Evolutionary conservation across 768 basidiomycete species (phyloP).

Genomic region (Boletellus ananas): DNA sequence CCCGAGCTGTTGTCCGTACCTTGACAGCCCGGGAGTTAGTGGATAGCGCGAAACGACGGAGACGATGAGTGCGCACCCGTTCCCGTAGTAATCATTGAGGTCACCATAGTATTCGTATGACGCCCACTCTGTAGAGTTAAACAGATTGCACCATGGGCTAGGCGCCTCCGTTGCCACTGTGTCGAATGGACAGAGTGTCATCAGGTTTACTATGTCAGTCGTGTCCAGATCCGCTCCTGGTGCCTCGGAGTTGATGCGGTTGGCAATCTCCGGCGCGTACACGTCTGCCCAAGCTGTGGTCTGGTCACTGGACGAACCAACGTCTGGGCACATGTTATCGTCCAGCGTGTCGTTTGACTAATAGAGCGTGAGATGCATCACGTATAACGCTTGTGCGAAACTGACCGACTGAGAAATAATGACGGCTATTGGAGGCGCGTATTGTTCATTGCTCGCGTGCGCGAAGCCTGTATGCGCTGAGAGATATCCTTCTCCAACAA

Average conservation of each 20-base stretch:
- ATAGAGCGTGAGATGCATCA: background rate
- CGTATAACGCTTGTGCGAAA: background rate
- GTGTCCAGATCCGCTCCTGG: conserved; percentile 58
- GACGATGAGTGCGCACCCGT: conserved; percentile 44
- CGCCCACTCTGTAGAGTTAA: conserved; percentile 54
- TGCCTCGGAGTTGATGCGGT: conserved; percentile 54
- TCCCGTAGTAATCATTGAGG: conserved; percentile 70
- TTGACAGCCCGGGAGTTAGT: conserved; percentile 17
- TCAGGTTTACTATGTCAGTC: conserved; percentile 53
- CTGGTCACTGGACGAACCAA: conserved; percentile 39
- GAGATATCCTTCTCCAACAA: background rate
- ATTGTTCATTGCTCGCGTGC: conserved; percentile 41
- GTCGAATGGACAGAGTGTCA: conserved; percentile 75
- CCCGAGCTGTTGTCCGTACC: conserved; percentile 66
- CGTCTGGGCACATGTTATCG: conserved; percentile 56
- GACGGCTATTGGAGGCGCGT: conserved; percentile 37
- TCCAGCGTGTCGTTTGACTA: conserved; percentile 64
- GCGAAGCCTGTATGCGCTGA: conserved; percentile 37
- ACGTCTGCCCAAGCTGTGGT: conserved; percentile 47
- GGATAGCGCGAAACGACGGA: background rate
- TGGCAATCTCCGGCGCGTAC: conserved; percentile 51
- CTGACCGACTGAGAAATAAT: conserved; percentile 53
- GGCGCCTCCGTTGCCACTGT: conserved; percentile 44
- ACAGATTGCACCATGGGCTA: conserved; percentile 69
- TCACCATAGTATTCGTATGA: conserved; percentile 66